Base-by-base conservation (phyloP, 495 filamentous ascomycete species). In the Podospora fimiseda region DNA sequence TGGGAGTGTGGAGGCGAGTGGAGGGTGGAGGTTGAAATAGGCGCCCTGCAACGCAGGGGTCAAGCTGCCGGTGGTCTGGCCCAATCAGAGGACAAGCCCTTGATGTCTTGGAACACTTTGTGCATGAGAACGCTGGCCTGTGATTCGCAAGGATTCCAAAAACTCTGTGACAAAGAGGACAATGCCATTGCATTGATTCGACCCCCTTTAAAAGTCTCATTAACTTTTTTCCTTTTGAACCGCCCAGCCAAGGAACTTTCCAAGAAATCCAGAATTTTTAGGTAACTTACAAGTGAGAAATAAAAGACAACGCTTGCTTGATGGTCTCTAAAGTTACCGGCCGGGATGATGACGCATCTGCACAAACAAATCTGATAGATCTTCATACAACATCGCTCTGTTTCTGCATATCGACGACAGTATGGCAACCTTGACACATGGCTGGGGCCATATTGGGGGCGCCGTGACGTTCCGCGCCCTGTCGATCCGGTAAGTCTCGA, bases 31-130 rank as follows among this genome's bases (percentile, higher is more conserved):
- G 52, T 60, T 51, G 50, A 62, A 62, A 64, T 75, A 74, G 60
- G 65, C 72, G 72, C 73, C 72, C 66, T 73, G 66, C 63, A 69
- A 72, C 66, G 62, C 66, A 63, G 48, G 61, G 58, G 64, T 61
- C 52, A 49, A 51, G 53, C 48, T 56, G 47, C 61, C 62, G 64
- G 63, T 48, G 36, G 36, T 43, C 44, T 58, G 48, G 45, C 33
- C 73, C 72, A 76, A 74, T 74, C 62, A 74, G 55, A 22, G 48
- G 46, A 39, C 49, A 39, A 5, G 27, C 38, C 54, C 51, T 59
- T 30, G 50, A 37, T 58, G 58, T 58, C 65, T 68, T 52, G 72
- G 64, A 73, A 72, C 68, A 61, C 60, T 69, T 66, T 44, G 42
- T 69, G 71, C 70, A 67, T 70, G 69, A 73, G 49, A 52, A 57